Evolutionary conservation across 768 basidiomycete genomes (phyloP).

Genomic region (Saitozyma podzolica): DNA sequence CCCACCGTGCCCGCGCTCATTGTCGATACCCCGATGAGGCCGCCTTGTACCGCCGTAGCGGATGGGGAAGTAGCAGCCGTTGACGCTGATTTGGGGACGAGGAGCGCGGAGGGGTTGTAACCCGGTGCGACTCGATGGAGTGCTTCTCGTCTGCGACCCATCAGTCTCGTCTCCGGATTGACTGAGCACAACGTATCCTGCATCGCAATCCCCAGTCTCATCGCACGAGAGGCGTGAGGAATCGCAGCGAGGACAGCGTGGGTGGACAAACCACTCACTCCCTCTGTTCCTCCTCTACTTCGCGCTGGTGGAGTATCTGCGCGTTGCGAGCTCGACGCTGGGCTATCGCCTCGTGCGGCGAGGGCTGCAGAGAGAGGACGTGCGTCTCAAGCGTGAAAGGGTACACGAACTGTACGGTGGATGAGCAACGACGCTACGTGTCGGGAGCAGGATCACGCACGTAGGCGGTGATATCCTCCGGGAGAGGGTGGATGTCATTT

Average conservation of each 20-base stretch:
- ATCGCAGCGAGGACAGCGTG: not conserved
- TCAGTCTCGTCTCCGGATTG: not conserved
- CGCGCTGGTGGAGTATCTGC: conserved; percentile 67
- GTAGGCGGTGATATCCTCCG: conserved; percentile 84
- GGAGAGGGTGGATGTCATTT: conserved; percentile 89
- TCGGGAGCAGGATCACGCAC: conserved; percentile 56
- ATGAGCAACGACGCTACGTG: conserved; percentile 19
- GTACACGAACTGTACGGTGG: conserved; percentile 82
- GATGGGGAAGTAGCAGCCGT: not conserved
- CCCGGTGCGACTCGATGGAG: conserved; percentile 46
- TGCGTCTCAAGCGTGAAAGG: conserved; percentile 92
- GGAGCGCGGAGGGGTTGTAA: conserved; percentile 41
- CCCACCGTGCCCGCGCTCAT: not conserved
- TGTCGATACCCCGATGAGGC: not conserved
- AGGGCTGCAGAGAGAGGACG: conserved; percentile 70
- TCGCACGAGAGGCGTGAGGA: not conserved
- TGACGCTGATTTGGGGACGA: conserved; percentile 29
- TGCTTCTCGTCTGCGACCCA: conserved; percentile 34
- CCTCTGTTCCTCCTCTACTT: conserved; percentile 72
- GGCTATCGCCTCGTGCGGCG: conserved; percentile 67
- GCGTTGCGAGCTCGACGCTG: conserved; percentile 69
- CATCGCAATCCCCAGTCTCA: not conserved
- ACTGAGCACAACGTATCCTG: not conserved
- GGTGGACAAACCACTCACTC: conserved; percentile 49
- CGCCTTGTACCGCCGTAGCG: conserved; percentile 10